Evolutionary conservation across 1,284 basidiomycete genomes (phyloP).

Genomic region (Tylopilus sp.): DNA sequence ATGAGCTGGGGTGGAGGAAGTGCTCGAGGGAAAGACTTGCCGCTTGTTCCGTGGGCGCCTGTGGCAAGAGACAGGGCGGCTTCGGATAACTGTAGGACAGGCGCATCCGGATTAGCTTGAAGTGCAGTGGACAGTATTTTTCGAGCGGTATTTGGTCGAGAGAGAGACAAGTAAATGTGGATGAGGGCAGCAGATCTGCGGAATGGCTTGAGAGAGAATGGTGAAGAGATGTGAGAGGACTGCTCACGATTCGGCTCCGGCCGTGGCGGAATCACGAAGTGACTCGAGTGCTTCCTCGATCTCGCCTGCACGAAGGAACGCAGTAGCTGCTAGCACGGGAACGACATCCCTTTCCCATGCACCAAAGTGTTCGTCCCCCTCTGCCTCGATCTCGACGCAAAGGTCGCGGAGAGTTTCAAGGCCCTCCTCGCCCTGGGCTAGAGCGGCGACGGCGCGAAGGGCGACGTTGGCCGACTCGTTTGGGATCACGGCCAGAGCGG

Average conservation of each 20-base stretch:
- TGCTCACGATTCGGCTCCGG: constrained; percentile 53
- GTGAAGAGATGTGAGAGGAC: constrained; percentile 6
- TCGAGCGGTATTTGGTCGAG: constrained; percentile 81
- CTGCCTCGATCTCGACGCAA: constrained; percentile 79
- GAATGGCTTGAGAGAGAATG: neutral
- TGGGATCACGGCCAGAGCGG: constrained; percentile 54
- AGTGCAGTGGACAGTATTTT: constrained; percentile 78
- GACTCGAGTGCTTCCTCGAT: constrained; percentile 89
- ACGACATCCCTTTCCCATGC: constrained; percentile 67
- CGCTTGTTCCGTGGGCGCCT: constrained; percentile 56
- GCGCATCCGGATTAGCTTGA: constrained; percentile 82
- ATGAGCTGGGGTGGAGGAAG: neutral
- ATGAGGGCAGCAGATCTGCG: constrained; percentile 72
- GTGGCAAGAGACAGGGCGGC: constrained; percentile 81
- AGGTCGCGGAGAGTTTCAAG: constrained; percentile 83
- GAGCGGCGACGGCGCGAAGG: constrained; percentile 63
- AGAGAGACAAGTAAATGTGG: constrained; percentile 82
- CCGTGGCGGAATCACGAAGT: constrained; percentile 66
- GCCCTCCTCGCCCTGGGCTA: constrained; percentile 62
- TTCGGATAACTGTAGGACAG: constrained; percentile 85
- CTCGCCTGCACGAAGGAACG: constrained; percentile 79
- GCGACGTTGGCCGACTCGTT: constrained; percentile 59
- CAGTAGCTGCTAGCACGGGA: constrained; percentile 74
- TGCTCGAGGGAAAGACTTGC: constrained; percentile 3
- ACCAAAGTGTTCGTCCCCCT: constrained; percentile 55